phyloP scores from a whole-genome alignment of 768 basidiomycete genomes.

The Boletus fagicola region DNA sequence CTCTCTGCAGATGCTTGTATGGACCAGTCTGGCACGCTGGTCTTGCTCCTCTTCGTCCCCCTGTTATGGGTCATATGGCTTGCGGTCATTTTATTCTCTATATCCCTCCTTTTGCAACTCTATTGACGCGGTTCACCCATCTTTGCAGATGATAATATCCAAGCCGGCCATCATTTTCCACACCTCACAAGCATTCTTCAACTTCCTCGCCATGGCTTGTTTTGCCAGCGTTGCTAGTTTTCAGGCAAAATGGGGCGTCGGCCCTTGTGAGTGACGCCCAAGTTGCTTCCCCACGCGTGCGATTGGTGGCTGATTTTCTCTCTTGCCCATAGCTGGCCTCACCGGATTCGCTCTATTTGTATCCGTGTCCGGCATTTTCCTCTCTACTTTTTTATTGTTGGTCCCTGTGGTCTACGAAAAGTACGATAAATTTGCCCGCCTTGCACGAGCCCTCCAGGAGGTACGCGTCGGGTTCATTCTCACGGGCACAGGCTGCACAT shows the following conservation, averaged over 20 bases:
- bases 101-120: constrained; percentile 3
- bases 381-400: constrained; percentile 70
- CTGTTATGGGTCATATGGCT: constrained; percentile 64
- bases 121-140: constrained; percentile 17
- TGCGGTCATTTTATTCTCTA: constrained; percentile 49
- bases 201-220: constrained; percentile 89
- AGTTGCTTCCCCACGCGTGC: not conserved
- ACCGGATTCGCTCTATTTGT: constrained; percentile 84
- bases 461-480: constrained; percentile 83
- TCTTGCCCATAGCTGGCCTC: constrained; percentile 64
- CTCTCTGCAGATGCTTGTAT: constrained; percentile 34
- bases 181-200: constrained; percentile 83
- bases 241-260: constrained; percentile 80
- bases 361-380: constrained; percentile 66
- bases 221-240: constrained; percentile 88
- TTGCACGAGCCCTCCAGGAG: constrained; percentile 81
- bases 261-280: constrained; percentile 66
- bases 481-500: constrained; percentile 61
- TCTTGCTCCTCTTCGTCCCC: constrained; percentile 66
- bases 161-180: constrained; percentile 80
- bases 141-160: constrained; percentile 76
- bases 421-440: constrained; percentile 73
- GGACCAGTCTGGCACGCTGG: constrained; percentile 48
- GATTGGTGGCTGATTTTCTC: constrained; percentile 16
- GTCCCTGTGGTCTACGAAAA: constrained; percentile 83